Evolutionary conservation across 2,329 filamentous ascomycete genomes (phyloP).

Genomic region (Fusarium fujikuroi): DNA sequence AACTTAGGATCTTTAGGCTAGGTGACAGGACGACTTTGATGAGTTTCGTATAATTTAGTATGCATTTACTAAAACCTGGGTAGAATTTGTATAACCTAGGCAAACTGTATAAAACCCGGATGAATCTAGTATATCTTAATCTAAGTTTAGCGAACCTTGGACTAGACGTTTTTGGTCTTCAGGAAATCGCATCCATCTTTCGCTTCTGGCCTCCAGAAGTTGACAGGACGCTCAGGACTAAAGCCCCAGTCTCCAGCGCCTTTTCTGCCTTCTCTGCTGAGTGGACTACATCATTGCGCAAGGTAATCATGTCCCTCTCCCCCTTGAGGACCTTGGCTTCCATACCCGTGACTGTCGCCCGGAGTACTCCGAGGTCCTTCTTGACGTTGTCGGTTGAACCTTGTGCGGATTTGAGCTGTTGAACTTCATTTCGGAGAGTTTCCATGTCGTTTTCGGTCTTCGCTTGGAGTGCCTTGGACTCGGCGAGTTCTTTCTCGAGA

Average conservation of each 20-base stretch:
- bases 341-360: not conserved
- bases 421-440: not conserved
- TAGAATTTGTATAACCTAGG: not conserved
- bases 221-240: accelerated
- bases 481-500: accelerated
- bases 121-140: not conserved
- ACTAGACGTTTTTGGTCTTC: not conserved
- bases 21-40: accelerated
- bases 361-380: accelerated
- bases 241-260: accelerated
- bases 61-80: not conserved
- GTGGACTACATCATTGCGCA: accelerated
- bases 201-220: not conserved
- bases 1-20: accelerated
- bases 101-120: not conserved
- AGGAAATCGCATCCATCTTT: not conserved
- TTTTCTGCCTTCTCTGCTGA: not conserved
- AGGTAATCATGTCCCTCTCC: too few relatives aligned
- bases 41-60: not conserved
- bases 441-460: accelerated
- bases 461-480: not conserved
- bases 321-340: too few relatives aligned
- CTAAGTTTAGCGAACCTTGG: accelerated
- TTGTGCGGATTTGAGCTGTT: not conserved
- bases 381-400: accelerated